A percentile compares a stretch with the other conserved stretches of the same genome.
phyloP scores from a whole-genome alignment of 148 eudicot species.

The Camellia granthamiana region DNA sequence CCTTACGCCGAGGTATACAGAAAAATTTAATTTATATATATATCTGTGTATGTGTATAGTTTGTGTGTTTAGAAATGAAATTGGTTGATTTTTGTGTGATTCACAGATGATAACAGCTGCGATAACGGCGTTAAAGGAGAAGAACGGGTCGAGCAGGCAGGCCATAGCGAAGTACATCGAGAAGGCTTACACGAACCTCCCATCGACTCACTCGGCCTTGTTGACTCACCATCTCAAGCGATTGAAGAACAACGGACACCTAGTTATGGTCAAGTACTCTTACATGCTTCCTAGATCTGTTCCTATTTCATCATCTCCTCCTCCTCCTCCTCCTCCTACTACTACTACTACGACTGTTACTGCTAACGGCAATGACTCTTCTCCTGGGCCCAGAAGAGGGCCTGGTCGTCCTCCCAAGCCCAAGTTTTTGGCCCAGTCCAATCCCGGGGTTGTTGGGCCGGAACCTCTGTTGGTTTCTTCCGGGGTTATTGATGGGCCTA shows the following conservation, averaged over 20 bases:
- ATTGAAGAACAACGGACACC: conserved; percentile 30
- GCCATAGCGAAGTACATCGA: conserved; percentile 48
- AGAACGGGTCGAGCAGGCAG: conserved; percentile 41
- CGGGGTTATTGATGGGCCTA: conserved; percentile 23
- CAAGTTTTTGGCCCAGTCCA: conserved; percentile 11
- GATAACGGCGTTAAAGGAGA: conserved; percentile 41
- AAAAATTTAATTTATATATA: neutral
- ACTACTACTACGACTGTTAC: neutral
- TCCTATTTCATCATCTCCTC: neutral
- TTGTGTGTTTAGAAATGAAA: too few relatives aligned
- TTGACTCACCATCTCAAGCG: conserved; percentile 42
- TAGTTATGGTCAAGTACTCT: conserved; percentile 46
- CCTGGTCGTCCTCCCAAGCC: conserved; percentile 47
- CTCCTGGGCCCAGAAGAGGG: conserved; percentile 23
- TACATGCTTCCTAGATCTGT: conserved; percentile 39
- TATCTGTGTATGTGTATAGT: neutral
- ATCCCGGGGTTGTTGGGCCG: neutral
- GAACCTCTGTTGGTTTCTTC: conserved; percentile 17
- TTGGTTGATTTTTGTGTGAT: too few relatives aligned
- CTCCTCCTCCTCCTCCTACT: too few relatives aligned
- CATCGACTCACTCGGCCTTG: conserved; percentile 31
- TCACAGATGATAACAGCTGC: conserved; percentile 51
- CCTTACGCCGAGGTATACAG: conserved; percentile 16
- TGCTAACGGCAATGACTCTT: neutral
- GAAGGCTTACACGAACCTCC: conserved; percentile 22